A percentile compares a stretch with the other conserved stretches of the same genome.
Conservation (phyloP, 257 asterid species). For the Solanum sejunctum region DNA sequence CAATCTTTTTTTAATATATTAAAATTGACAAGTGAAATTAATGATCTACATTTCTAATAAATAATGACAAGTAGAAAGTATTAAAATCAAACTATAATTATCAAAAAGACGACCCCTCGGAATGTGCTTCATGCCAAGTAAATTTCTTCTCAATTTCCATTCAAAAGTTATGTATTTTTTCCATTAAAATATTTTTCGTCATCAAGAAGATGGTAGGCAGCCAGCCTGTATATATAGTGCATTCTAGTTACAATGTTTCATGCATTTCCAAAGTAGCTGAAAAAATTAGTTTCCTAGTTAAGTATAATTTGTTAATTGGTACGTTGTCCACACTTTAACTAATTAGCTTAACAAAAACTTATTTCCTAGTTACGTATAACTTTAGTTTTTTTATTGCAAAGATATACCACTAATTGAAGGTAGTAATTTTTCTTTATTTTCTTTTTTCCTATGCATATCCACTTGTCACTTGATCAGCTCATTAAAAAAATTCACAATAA, state of each 20-base stretch:
- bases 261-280: neutral
- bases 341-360: neutral
- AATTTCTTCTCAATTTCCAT: neutral
- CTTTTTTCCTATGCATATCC: neutral
- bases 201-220: neutral
- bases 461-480: neutral
- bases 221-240: neutral
- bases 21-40: too few relatives aligned
- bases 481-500: neutral
- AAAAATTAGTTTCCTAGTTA: neutral
- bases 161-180: neutral
- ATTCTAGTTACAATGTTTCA: neutral
- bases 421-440: neutral
- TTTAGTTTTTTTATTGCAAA: neutral
- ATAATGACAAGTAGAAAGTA: neutral
- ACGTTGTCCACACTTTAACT: neutral
- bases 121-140: neutral
- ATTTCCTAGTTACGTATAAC: neutral
- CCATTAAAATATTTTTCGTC: neutral
- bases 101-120: neutral
- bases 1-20: too few relatives aligned
- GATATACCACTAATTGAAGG: neutral
- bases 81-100: neutral
- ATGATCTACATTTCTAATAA: too few relatives aligned
- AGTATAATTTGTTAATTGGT: neutral